Evolutionary conservation across 2,329 filamentous ascomycete genomes (phyloP), one percentile per base, ranked within the genome.

Genomic region (Gaeumannomyces sp.): DNA sequence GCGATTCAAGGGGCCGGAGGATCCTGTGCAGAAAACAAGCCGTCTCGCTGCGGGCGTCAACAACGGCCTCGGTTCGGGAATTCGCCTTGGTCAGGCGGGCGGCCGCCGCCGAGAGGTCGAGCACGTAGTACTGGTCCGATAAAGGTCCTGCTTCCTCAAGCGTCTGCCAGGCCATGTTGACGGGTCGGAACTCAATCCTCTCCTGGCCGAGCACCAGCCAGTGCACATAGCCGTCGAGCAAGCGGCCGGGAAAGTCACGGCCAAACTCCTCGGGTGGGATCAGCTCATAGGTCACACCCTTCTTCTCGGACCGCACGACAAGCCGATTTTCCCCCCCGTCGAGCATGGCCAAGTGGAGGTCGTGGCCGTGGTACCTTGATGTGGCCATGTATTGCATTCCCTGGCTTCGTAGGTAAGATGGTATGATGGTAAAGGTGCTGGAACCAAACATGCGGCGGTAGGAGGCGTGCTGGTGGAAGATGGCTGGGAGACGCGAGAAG

Each of bases 261-360:
- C 66, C 60, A 0, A 81, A 68, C 45, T 76, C 69, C 2, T 57
- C 56, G 3, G 8, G n/a, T 16, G 68, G 84, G 81, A 0, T 69
- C 67, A 11, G 71, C 68, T 27, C 82, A 71, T 14, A 70, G 65
- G 3, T 71, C 14, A 6, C 19, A 3, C 38, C 38, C 14, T 16
- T 16, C 38, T 45, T 45, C 38, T 45, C 38, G 38, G 38, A 45
- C 38, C 38, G 14, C 16, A 45, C 14, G 14, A 45, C 38, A 7
- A 45, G 38, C 35, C 11, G 11, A 14, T 16, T 19, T 45, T 1
- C 14, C 14, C 38, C 14, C 38, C 16, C 0, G 14, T 3, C 11
- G 14, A 45, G 14, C 38, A 45, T 45, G 38, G 38, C 38, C 19
- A 45, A 45, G 38, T 45, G 38, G 14, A 45, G 38, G 14, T 45